phyloP scores from a whole-genome alignment of 2,329 filamentous ascomycete genomes.

The Laburnicola sp. region DNA sequence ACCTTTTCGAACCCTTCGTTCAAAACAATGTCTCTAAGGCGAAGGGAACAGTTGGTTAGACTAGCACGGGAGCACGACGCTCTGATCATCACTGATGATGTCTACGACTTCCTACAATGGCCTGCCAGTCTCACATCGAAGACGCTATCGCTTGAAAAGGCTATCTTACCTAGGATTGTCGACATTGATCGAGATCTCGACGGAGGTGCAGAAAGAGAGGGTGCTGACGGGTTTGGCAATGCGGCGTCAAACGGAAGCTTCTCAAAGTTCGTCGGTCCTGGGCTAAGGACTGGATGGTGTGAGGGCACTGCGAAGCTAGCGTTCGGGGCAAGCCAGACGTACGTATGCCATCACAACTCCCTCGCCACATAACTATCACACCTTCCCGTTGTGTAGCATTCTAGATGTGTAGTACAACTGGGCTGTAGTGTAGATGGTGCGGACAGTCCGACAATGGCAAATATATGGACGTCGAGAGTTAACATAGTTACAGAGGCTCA shows the following conservation, averaged over 20 bases:
- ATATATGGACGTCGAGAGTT: conserved; percentile 20
- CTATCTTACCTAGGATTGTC: conserved; percentile 69
- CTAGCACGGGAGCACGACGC: conserved; percentile 79
- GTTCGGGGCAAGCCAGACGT: conserved; percentile 63
- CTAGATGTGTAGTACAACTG: conserved; percentile 2
- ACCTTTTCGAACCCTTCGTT: conserved; percentile 88
- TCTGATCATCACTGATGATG: conserved; percentile 84
- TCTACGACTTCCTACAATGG: conserved; percentile 94
- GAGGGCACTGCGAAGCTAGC: conserved; percentile 69
- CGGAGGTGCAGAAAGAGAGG: conserved; percentile 53
- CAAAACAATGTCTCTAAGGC: conserved; percentile 72
- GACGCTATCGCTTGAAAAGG: conserved; percentile 41
- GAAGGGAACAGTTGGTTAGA: conserved; percentile 70
- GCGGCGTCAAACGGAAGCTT: conserved; percentile 86
- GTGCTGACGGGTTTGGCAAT: conserved; percentile 71
- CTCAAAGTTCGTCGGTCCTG: conserved; percentile 82
- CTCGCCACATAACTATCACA: neutral
- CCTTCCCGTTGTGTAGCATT: conserved; percentile 4
- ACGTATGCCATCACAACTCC: conserved; percentile 31
- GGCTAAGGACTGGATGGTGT: conserved; percentile 83
- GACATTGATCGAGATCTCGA: conserved; percentile 75
- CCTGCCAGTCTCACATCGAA: conserved; percentile 46
- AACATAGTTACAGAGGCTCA: conserved; percentile 53
- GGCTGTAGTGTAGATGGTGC: neutral
- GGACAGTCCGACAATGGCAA: neutral